phyloP scores from a whole-genome alignment of 768 basidiomycete species.

The Solioccasus polychromus region DNA sequence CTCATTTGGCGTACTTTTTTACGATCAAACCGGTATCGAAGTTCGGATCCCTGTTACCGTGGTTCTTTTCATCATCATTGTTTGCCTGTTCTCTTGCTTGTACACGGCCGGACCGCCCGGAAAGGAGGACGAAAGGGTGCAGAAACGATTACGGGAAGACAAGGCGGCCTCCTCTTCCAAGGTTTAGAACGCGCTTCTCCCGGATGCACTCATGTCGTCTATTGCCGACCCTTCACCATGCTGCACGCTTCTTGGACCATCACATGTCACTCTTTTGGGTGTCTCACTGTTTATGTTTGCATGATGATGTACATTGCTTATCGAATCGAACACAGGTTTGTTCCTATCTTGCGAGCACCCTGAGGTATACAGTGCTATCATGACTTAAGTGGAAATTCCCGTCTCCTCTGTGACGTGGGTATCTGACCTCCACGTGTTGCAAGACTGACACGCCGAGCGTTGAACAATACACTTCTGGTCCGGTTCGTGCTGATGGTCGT shows the following conservation, averaged over 20 bases:
- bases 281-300: not conserved
- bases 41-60: constrained; percentile 28
- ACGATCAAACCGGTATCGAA: constrained; percentile 20
- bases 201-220: not conserved
- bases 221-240: too few species aligned
- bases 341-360: not conserved
- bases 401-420: too few species aligned
- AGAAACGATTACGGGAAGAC: not conserved
- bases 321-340: constrained; percentile 5
- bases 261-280: not conserved
- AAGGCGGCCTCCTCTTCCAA: not conserved
- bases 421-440: too few species aligned
- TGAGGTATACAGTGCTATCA: too few species aligned
- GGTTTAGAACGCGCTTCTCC: constrained; percentile 2
- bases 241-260: not conserved
- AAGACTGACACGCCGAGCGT: too few species aligned
- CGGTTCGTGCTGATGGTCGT: too few species aligned
- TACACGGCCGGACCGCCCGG: constrained; percentile 19
- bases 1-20: constrained; percentile 31
- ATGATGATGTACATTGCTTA: constrained; percentile 3
- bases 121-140: constrained; percentile 11
- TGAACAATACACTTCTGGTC: too few species aligned
- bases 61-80: constrained; percentile 18
- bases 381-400: too few species aligned
- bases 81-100: constrained; percentile 31